Base-by-base conservation (phyloP, 2,329 filamentous ascomycete species). In the Penicillium hesseltinei region DNA sequence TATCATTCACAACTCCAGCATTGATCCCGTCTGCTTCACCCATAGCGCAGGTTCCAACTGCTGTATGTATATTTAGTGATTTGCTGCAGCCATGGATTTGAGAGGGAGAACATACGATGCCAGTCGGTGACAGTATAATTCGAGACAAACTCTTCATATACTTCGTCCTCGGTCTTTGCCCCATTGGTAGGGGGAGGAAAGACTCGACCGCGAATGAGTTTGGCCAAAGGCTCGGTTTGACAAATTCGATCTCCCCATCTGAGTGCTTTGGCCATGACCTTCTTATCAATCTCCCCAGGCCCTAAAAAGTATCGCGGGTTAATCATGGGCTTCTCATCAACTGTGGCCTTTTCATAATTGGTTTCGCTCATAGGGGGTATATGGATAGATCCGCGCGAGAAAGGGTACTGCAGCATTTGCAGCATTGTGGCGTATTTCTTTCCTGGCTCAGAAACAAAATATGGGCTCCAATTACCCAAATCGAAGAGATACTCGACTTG, bases 341-440 rank as follows among this genome's bases (percentile, higher is more conserved):
- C 39, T 21, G 63, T 43, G 11, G 51, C 47, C 15, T 54, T 53
- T 13, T 29, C 36, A 25, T 43, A 39, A 15, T 33, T 21, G 31
- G 15, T 39, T 11, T 61, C 51, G 7, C 36, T 27, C 31, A 42
- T 51, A 2, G 69, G 61, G 3, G 56, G 49, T 4, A 83, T 75
- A 57, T 84, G 81, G 10, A 83, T 71, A 2, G 72, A 77, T 0
- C 82, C 82, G 3, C 73, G 70, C 0, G 79, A 78, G 31, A 81
- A 81, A 0, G 82, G 81, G 65, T 83, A 81, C 58, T 82, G 80
- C 1, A 83, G 67, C 57, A 82, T 78, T 56, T 78, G 77, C 0
- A 82, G 61, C 71, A 82, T 76, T 3, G 78, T 81, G 9, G 72
- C 79, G 55, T 82, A 81, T 54, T 75, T 77, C 58, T 78, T 81